These are phyloP conservation scores for barley (Hordeum vulgare) DNA, from an alignment of 176 grass and related monocot genomes.

Conservation along the genomic window MorexV3_pseudomolecules_assembly NC_058520.1:386219118-386219617, in stretches of 20 bases:
- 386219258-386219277: constrained; percentile 45
- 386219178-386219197: constrained; percentile 61
- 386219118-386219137: constrained; percentile 70
- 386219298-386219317: constrained; percentile 82
- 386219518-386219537: constrained; percentile 96
- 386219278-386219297: constrained; percentile 59
- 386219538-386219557: constrained; percentile 93
- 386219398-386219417: constrained; percentile 50
- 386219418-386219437: constrained; percentile 66
- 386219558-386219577: constrained; percentile 71
- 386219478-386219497: constrained; percentile 94
- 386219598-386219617: constrained; percentile 96
- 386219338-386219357: constrained; percentile 63
- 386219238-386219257: constrained; percentile 31
- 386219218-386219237: constrained; percentile 39
- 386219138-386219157: constrained; percentile 96
- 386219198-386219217: constrained; percentile 55
- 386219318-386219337: constrained; percentile 80
- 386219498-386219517: constrained; percentile 75
- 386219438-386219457: constrained; percentile 89
- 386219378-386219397: constrained; percentile 39
- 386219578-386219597: constrained; percentile 93
- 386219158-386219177: constrained; percentile 69
- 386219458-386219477: constrained; percentile 99
- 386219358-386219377: constrained; percentile 84